Percentiles rank a stretch among this genome's conserved stretches.
Conservation (phyloP, 768 basidiomycete species). For the Tricholoma matsutake region DNA sequence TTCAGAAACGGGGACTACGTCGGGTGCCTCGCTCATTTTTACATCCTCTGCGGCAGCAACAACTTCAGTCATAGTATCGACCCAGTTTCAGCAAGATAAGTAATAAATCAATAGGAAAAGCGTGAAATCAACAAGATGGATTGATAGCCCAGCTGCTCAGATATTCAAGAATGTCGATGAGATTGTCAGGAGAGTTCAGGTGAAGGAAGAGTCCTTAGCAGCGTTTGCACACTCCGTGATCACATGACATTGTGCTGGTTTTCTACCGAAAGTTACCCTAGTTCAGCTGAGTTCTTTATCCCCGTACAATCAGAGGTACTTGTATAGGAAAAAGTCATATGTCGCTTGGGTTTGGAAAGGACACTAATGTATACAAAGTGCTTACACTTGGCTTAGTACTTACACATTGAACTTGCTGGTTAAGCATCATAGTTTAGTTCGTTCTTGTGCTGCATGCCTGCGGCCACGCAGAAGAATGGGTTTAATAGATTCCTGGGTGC, state of each 20-base stretch:
- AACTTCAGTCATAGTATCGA: conserved; percentile 25
- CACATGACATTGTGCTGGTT: too few species aligned
- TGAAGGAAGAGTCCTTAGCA: background rate
- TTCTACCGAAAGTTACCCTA: too few species aligned
- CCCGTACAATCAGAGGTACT: too few species aligned
- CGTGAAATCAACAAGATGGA: background rate
- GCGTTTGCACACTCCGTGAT: too few species aligned
- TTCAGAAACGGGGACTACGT: conserved; percentile 6
- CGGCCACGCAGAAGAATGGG: conserved; percentile 50
- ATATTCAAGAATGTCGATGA: background rate
- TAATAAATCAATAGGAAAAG: background rate
- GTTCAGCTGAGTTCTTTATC: too few species aligned
- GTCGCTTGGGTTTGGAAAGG: too few species aligned
- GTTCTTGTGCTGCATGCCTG: conserved; percentile 25
- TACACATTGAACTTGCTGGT: too few species aligned
- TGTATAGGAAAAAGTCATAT: too few species aligned
- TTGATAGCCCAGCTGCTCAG: background rate
- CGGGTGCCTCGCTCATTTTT: conserved; percentile 19
- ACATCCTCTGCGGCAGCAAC: conserved; percentile 13
- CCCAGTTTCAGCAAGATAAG: conserved; percentile 16
- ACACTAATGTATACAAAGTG: too few species aligned
- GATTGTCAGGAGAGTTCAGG: background rate
- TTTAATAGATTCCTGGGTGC: conserved; percentile 43
- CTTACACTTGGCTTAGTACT: too few species aligned
- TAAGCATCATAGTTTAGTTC: conserved; percentile 30